These are phyloP conservation scores for Taxawa tesnikishii DNA, from an alignment of 2,329 filamentous ascomycete species.

Conservation along the genomic window DNA sequence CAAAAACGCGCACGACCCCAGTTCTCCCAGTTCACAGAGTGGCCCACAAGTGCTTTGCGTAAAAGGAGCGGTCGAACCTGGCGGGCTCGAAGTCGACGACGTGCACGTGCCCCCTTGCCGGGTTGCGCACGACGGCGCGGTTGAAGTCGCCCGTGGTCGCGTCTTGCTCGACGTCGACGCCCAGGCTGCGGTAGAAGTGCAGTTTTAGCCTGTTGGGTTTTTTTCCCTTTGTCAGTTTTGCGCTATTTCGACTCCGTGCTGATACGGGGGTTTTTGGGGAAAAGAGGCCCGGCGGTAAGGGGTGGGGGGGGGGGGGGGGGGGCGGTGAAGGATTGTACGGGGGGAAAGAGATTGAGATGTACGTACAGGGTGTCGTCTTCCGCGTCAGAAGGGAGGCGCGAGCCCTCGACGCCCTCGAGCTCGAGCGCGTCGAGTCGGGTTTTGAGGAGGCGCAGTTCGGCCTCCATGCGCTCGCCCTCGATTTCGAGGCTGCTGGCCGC, in stretches of 20 bases:
- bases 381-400: too few relatives aligned
- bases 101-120: conserved; percentile 79
- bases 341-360: neutral
- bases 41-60: conserved; percentile 93
- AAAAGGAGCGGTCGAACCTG: conserved; percentile 83
- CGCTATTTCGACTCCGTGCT: too few relatives aligned
- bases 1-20: too few relatives aligned
- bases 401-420: conserved; percentile 77
- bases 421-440: conserved; percentile 72
- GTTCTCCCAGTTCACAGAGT: too few relatives aligned
- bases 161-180: conserved; percentile 80
- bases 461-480: conserved; percentile 82
- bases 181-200: conserved; percentile 81
- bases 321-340: neutral
- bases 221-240: neutral
- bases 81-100: conserved; percentile 79
- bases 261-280: too few relatives aligned
- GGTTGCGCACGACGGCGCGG: conserved; percentile 75
- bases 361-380: conserved; percentile 38
- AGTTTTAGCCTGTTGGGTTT: conserved; percentile 50
- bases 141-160: conserved; percentile 62
- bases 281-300: too few relatives aligned
- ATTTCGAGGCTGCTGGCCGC: conserved; percentile 79
- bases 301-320: too few relatives aligned
- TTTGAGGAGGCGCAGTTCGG: conserved; percentile 63